Evolutionary conservation across 441 rosid genomes (phyloP).

Genomic region (Gossypium davidsonii): DNA sequence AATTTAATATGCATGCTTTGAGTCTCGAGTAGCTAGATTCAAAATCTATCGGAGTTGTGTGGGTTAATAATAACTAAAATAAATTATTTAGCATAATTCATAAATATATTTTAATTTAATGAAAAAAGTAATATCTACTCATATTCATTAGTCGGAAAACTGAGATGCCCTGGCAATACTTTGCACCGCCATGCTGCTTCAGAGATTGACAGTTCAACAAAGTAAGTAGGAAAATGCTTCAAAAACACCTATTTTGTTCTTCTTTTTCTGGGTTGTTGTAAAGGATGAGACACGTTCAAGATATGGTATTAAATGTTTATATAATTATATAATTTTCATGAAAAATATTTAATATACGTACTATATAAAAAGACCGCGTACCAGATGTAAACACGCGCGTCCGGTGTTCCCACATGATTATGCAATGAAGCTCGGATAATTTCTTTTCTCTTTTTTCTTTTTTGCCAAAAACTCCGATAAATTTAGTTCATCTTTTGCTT

Average conservation of each 20-base stretch:
- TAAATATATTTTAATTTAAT: background rate
- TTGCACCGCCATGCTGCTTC: background rate
- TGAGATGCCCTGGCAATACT: background rate
- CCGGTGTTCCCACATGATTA: background rate
- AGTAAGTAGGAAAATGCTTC: background rate
- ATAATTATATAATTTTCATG: background rate
- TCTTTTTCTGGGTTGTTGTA: background rate
- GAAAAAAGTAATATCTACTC: background rate
- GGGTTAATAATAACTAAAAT: too few relatives aligned
- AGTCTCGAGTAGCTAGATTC: too few relatives aligned
- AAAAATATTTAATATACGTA: background rate
- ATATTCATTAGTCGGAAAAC: background rate
- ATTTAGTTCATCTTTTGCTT: background rate
- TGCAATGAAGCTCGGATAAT: background rate
- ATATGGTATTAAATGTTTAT: background rate
- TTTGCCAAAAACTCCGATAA: too few relatives aligned
- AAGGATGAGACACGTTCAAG: background rate
- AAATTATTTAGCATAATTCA: background rate
- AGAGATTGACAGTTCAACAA: background rate
- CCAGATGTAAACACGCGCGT: background rate
- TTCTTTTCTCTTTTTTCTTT: too few relatives aligned
- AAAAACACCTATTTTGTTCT: background rate
- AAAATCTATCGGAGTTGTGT: too few relatives aligned
- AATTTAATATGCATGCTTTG: too few relatives aligned
- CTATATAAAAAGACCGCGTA: background rate